Evolutionary conservation across 805 yeast species (phyloP), one percentile per base, ranked within the genome.

Genomic region (Debaryomyces castellii): DNA sequence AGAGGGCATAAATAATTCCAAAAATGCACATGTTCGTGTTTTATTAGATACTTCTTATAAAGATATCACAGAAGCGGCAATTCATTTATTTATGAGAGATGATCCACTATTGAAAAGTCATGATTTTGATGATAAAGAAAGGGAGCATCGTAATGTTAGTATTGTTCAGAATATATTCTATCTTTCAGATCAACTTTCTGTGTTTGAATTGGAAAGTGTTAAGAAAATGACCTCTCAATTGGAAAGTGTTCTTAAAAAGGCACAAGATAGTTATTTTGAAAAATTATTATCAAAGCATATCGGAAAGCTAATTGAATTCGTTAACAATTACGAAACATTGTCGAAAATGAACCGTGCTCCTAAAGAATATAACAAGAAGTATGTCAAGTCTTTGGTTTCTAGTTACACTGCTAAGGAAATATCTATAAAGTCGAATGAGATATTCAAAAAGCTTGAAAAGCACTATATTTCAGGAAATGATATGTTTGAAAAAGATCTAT

Each of bases 271-370:
- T 20, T 71, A 72, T 48, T 69, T 69, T 58, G 62, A 61, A 41
- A 61, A 58, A 51, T 51, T 66, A 12, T 49, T 69, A 20, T 56
- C 58, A 45, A 73, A 82, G 39, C 73, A 81, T 20, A 73, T 89
- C 55, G 92, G 94, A 0, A 85, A 85, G 55, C 55, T 90, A 41
- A 67, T 80, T 12, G 81, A 79, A 22, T 85, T 87, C 59, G 78
- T 89, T 2, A 74, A 75, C 34, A 87, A 83, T 28, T 79, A 83
- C 35, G 85, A 83, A 47, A 73, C 77, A 2, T 60, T 82, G 10
- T 60, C 71, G 3, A 73, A 64, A 21, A 65, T 74, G 16, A 74
- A 75, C 48, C 82, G 81, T 14, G 78, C 73, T 53, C 78, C 85
- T 50, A 85, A 82, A 51, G 84, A 85, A 9, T 85, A 82, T 52